A percentile compares a stretch with the other conserved stretches of the same genome.
These are phyloP conservation scores for Solanum chilense DNA, from an alignment of 257 asterid species.

Conservation along the genomic window DNA sequence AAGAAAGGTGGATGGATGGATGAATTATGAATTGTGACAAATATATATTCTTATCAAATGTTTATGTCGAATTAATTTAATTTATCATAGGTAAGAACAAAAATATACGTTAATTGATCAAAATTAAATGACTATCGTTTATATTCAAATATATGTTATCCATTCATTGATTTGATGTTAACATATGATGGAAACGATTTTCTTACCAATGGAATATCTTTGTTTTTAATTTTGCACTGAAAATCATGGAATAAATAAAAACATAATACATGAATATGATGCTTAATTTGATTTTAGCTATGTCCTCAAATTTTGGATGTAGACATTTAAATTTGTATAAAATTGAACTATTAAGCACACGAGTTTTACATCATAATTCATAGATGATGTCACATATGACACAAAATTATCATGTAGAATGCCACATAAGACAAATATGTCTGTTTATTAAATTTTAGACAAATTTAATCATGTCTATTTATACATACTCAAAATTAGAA, in stretches of 20 bases:
- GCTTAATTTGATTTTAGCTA: too few relatives aligned
- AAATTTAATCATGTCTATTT: too few relatives aligned
- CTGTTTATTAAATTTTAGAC: too few relatives aligned
- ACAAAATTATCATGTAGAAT: not conserved
- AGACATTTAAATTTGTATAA: too few relatives aligned
- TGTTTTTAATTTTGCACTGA: not conserved
- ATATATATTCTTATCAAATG: not conserved
- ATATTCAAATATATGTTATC: not conserved
- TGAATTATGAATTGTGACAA: not conserved
- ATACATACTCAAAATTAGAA: not conserved
- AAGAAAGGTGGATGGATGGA: not conserved
- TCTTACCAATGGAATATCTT: not conserved
- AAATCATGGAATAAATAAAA: too few relatives aligned
- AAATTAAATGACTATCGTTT: not conserved
- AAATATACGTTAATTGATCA: not conserved
- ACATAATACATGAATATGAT: not conserved
- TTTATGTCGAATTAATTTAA: not conserved
- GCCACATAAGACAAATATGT: too few relatives aligned
- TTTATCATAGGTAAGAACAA: not conserved
- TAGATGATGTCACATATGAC: not conserved
- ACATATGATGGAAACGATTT: not conserved
- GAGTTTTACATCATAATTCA: not conserved
- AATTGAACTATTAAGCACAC: too few relatives aligned
- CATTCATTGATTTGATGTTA: not conserved
- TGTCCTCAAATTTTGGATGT: too few relatives aligned